Base-by-base conservation (phyloP, 2,329 filamentous ascomycete genomes). In the Aspergillus thermomutatus region DNA sequence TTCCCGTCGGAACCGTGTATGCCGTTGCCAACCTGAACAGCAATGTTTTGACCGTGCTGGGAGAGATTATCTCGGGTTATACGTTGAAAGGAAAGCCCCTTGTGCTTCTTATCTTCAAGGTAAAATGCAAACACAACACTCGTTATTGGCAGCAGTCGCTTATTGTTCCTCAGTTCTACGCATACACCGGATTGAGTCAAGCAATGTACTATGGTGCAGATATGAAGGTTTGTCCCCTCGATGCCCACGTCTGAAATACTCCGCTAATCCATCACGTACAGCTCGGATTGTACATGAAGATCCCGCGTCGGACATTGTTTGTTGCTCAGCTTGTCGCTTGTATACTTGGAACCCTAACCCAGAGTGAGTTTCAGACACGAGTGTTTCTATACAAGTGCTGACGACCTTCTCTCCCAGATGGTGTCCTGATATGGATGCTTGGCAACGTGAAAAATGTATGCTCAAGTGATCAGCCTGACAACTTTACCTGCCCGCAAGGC, bases 51-150 rank as follows among this genome's bases (percentile, higher is more conserved):
- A 77, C 75, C 50, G 72, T 77, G 3, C 56, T 77, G 19, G 67
- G 71, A 47, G 74, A 76, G 56, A 74, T 78, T 51, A 74, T 77
- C 23, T 74, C 72, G 1, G 75, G 75, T 1, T 77, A 76, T 60
- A 60, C 76, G 53, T 71, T 76, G 49, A 69, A 70, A 48, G 75
- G 75, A 5, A 70, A 68, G 50, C 74, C 75, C 0, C 65, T 79
- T 11, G 76, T 74, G 43, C 76, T 75, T 56, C 72, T 78, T 74
- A 64, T 73, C 3, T 76, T 76, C 66, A 77, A 77, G 64, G 65
- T 70, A 31, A 17, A 37, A 6, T 63, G 72, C 87, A 37, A 84
- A 84, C 57, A 83, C 86, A 77, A 88, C 87, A 83, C 80, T 87
- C 76, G 86, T 87, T 74, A 5, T 50, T 25, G 19, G 23, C 26